Base-by-base conservation (phyloP, 208 protist genomes). In the Strigomonas galati region DNA sequence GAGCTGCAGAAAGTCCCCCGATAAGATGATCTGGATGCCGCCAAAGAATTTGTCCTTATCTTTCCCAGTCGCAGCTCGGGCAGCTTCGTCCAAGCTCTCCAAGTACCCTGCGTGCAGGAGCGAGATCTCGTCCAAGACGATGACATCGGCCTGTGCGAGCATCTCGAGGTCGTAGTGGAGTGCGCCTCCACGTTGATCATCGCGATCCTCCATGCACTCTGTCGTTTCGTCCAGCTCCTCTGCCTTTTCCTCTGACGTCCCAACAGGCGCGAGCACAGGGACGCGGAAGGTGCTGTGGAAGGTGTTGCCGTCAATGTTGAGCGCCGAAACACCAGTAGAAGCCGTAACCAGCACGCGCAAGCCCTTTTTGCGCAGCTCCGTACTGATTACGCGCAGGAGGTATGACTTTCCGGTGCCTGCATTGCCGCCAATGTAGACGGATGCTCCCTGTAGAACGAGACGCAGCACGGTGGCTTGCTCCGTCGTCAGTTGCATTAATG, bases 1-100 rank as follows among this genome's bases (percentile, higher is more conserved):
- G 7, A 95, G 78, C 69, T 95, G 87, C 62, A 94, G 71, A 78
- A 96, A 96, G 65, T 96, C 91, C 37, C 91, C 91, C 30, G 70
- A 91, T 1, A 93, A 63, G 69, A 96, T 85, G 6, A 96, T 35
- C 49, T 94, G 91, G 59, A 94, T 83, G 19, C 91, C 91, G 61
- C 91, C 91, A 73, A 96, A 94, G 21, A 82, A 76, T 24, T 73
- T 53, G 55, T 71, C 26, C 17, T 35, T 56, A 23, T 64, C 32
- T 44, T 68, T 76, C 1, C 69, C 77, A 24, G 49, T 56, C 2
- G 69, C 60, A 2, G 19, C 24, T 10, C 84, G 79, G n/a, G 74
- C 75, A 19, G 69, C 67, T 2, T 56, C 52, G 48, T 90, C 78
- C 6, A 90, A 59, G 6, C 70, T 61, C 53, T 90, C 80, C 31